Evolutionary conservation across 169 alveolate genomes (phyloP).

Genomic region (Plasmodium vivax): DNA sequence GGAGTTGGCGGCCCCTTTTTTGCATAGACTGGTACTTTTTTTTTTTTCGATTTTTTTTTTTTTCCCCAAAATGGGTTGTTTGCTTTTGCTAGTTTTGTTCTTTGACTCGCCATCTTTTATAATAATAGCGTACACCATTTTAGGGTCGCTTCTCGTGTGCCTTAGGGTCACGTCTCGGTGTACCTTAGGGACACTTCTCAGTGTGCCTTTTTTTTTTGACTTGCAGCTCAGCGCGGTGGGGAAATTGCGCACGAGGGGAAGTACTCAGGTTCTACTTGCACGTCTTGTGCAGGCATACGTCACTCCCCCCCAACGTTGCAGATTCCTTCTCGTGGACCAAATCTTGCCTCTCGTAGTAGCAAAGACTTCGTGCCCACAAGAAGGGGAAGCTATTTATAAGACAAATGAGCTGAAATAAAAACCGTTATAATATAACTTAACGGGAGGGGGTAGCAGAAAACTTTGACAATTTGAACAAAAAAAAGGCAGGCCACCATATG

Average conservation of each 20-base stretch:
- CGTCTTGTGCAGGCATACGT: background rate
- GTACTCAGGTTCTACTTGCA: background rate
- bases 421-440: background rate
- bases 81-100: background rate
- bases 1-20: background rate
- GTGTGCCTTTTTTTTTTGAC: background rate
- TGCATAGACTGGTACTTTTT: background rate
- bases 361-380: background rate
- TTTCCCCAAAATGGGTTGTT: background rate
- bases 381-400: background rate
- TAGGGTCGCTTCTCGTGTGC: too few relatives aligned
- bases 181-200: too few relatives aligned
- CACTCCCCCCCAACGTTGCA: background rate
- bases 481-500: background rate
- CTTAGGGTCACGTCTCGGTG: too few relatives aligned
- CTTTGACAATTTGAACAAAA: background rate
- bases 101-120: conserved; percentile 6
- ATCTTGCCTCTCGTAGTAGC: background rate
- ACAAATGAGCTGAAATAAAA: background rate
- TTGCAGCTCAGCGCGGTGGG: background rate
- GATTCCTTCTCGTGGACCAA: background rate
- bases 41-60: background rate
- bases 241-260: background rate
- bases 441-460: background rate
- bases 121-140: conserved; percentile 69